Evolutionary conservation across 148 eudicot species (phyloP).

Genomic region (Silene latifolia): DNA sequence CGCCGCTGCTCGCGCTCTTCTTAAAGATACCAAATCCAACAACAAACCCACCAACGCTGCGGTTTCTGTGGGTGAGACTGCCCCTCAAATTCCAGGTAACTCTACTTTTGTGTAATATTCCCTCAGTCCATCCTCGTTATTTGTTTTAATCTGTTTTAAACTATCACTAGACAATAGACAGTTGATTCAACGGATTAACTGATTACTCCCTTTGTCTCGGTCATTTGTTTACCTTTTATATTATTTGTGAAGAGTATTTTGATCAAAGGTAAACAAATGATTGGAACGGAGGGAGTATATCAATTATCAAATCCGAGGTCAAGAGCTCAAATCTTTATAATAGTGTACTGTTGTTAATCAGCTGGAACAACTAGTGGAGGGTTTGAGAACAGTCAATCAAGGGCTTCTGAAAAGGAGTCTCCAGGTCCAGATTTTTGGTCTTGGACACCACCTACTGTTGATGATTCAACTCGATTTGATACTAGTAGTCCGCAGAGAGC

Average conservation of each 20-base stretch:
- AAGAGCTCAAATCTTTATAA: not conserved
- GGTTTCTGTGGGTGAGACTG: not conserved
- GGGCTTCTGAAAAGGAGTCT: slow-evolving; percentile 33
- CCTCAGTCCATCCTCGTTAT: too few relatives aligned
- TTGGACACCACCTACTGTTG: slow-evolving; percentile 68
- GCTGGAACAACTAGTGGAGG: slow-evolving; percentile 26
- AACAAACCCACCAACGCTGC: not conserved
- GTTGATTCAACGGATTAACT: too few relatives aligned
- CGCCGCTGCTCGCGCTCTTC: slow-evolving; percentile 66
- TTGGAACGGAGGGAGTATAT: too few relatives aligned
- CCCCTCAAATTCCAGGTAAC: slow-evolving; percentile 5
- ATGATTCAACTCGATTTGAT: slow-evolving; percentile 23
- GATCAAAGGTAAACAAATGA: too few relatives aligned
- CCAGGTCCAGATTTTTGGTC: slow-evolving; percentile 95
- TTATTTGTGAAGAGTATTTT: too few relatives aligned
- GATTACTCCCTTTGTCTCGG: too few relatives aligned
- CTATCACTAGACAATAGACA: too few relatives aligned
- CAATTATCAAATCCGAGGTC: too few relatives aligned
- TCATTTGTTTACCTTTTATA: too few relatives aligned
- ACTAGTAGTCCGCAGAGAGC: slow-evolving; percentile 27
- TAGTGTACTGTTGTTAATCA: slow-evolving; percentile 10
- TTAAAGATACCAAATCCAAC: slow-evolving; percentile 33
- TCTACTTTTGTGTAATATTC: too few relatives aligned
- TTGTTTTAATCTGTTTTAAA: too few relatives aligned
- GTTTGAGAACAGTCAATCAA: slow-evolving; percentile 23